phyloP scores from a whole-genome alignment of 768 basidiomycete species.

The Mycena maculata region DNA sequence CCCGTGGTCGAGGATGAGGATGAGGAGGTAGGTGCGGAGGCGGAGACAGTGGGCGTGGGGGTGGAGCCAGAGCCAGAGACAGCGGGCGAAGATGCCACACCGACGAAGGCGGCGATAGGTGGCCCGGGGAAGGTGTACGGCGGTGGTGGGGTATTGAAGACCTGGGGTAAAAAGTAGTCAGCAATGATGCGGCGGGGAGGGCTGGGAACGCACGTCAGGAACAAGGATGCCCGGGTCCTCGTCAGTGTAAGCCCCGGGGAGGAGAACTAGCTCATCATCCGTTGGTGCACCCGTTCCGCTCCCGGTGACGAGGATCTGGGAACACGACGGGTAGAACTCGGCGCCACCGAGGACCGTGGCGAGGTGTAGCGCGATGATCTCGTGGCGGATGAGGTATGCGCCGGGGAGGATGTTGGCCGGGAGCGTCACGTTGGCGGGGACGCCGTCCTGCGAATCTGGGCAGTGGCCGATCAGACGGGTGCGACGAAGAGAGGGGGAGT shows the following conservation, averaged over 20 bases:
- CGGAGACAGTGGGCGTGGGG: background rate
- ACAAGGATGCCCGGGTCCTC: conserved; percentile 65
- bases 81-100: background rate
- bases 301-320: conserved; percentile 55
- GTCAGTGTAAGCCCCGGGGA: conserved; percentile 67
- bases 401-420: conserved; percentile 55
- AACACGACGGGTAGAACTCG: conserved; percentile 71
- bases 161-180: background rate
- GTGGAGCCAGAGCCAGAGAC: background rate
- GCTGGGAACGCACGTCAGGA: conserved; percentile 47
- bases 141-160: conserved; percentile 13
- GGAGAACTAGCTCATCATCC: conserved; percentile 50
- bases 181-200: background rate
- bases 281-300: conserved; percentile 50
- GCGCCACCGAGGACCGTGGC: conserved; percentile 60
- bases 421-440: conserved; percentile 48
- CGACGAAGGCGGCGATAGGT: conserved; percentile 18
- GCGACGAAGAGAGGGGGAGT: background rate
- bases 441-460: background rate
- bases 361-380: conserved; percentile 68
- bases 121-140: conserved; percentile 23
- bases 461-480: background rate
- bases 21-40: background rate
- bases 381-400: conserved; percentile 66
- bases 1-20: background rate